phyloP scores from a whole-genome alignment of 306 rosid species.

The Abrus pulchellus region DNA sequence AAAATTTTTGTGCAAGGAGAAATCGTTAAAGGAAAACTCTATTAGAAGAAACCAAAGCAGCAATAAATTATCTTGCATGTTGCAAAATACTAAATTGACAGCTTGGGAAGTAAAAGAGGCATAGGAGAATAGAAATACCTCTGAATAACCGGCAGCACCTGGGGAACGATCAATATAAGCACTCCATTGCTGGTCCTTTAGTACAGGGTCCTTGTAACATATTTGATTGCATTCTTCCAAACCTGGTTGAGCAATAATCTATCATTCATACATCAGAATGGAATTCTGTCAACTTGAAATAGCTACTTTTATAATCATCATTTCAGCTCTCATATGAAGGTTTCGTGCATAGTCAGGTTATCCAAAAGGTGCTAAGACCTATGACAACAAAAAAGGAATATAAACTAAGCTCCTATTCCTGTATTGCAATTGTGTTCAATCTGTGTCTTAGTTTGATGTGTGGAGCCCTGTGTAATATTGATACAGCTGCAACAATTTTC shows the following conservation, averaged over 20 bases:
- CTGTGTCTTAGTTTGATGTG: conserved; percentile 1
- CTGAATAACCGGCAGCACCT: conserved; percentile 77
- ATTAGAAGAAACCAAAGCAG: conserved; percentile 10
- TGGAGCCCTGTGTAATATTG: neutral
- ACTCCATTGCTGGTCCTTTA: conserved; percentile 91
- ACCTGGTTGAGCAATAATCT: conserved; percentile 56
- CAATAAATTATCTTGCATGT: neutral
- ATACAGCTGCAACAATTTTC: neutral
- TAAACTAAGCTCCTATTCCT: conserved; percentile 16
- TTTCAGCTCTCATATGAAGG: neutral
- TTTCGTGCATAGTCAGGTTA: neutral
- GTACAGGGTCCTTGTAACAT: conserved; percentile 95
- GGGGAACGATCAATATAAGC: conserved; percentile 98
- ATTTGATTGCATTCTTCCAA: conserved; percentile 81
- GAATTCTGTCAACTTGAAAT: conserved; percentile 18
- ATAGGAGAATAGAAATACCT: conserved; percentile 55
- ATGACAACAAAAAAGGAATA: neutral
- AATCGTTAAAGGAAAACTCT: conserved; percentile 2
- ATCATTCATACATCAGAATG: conserved; percentile 42
- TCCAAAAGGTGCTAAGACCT: conserved; percentile 15
- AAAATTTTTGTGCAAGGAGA: neutral
- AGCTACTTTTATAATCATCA: neutral
- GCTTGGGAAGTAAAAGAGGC: conserved; percentile 11
- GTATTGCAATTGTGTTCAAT: neutral
- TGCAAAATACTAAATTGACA: neutral